phyloP scores from a whole-genome alignment of 352 stramenopile species.

The Pythium utonaiense region DNA sequence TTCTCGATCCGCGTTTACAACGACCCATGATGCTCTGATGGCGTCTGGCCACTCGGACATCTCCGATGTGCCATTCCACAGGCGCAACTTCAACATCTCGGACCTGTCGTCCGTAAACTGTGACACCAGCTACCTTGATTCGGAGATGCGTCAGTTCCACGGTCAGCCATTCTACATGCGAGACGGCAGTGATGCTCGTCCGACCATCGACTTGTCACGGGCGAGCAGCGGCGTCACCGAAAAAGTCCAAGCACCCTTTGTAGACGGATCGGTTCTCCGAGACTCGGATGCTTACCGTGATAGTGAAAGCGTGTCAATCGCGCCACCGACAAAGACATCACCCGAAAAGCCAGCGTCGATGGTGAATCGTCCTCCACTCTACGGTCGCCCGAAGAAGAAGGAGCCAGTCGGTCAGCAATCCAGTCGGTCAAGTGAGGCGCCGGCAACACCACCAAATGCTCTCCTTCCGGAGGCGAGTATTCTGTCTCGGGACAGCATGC shows the following conservation, averaged over 20 bases:
- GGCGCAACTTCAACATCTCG: conserved; percentile 34
- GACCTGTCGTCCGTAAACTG: conserved; percentile 46
- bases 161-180: conserved; percentile 37
- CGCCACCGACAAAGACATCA: conserved; percentile 8
- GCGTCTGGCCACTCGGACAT: conserved; percentile 31
- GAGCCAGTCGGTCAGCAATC: not conserved
- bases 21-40: conserved; percentile 26
- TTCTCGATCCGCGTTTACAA: conserved; percentile 36
- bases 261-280: not conserved
- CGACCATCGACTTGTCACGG: conserved; percentile 15
- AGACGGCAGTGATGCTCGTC: conserved; percentile 8
- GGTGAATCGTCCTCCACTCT: conserved; percentile 17
- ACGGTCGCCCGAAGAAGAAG: conserved; percentile 16
- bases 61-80: conserved; percentile 29
- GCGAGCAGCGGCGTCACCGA: not conserved
- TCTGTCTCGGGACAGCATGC: not conserved
- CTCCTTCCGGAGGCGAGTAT: not conserved
- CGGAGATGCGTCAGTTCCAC: conserved; percentile 73
- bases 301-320: not conserved
- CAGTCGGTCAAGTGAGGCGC: not conserved
- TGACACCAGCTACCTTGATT: conserved; percentile 58
- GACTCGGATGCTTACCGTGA: not conserved
- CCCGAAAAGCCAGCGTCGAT: conserved; percentile 11
- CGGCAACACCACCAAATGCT: not conserved
- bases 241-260: not conserved